A percentile compares a stretch with the other conserved stretches of the same genome.
Conservation (phyloP, 1,284 basidiomycete species). For the Trametes versicolor region DNA sequence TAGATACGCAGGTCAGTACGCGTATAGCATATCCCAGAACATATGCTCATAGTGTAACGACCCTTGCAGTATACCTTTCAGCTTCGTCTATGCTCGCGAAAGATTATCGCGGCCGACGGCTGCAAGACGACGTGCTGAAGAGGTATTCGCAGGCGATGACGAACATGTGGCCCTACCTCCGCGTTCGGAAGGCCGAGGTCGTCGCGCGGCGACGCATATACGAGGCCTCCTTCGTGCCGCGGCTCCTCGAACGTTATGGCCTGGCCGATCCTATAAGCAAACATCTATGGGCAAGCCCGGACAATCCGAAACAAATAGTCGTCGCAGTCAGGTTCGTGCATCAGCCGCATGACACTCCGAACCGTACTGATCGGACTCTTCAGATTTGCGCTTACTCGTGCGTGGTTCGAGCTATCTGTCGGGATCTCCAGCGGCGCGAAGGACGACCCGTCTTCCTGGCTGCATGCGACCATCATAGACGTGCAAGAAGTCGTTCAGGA, state of each 20-base stretch:
- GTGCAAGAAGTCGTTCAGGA: slow-evolving; percentile 59
- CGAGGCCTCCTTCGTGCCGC: slow-evolving; percentile 58
- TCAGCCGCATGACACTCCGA: no score
- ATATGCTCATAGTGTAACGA: neutral
- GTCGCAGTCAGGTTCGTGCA: slow-evolving; percentile 63
- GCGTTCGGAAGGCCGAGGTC: slow-evolving; percentile 56
- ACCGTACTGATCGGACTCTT: neutral
- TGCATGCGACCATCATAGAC: slow-evolving; percentile 51
- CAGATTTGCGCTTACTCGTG: slow-evolving; percentile 69
- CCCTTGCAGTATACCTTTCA: slow-evolving; percentile 64
- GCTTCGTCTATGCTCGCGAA: slow-evolving; percentile 57
- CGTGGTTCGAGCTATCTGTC: slow-evolving; percentile 70
- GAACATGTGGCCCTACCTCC: slow-evolving; percentile 77
- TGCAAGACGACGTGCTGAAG: slow-evolving; percentile 48
- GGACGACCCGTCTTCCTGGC: slow-evolving; percentile 45
- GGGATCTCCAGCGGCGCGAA: slow-evolving; percentile 44
- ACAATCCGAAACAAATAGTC: slow-evolving; percentile 62
- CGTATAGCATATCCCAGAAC: neutral
- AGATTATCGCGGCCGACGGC: slow-evolving; percentile 58
- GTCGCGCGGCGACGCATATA: slow-evolving; percentile 50
- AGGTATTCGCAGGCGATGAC: slow-evolving; percentile 56
- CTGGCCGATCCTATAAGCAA: slow-evolving; percentile 49
- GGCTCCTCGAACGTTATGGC: slow-evolving; percentile 39
- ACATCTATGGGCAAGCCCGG: slow-evolving; percentile 67
- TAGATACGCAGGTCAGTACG: slow-evolving; percentile 67